phyloP scores from a whole-genome alignment of 1,139 yeast species.

The Blastobotrys raffinosifermentans region DNA sequence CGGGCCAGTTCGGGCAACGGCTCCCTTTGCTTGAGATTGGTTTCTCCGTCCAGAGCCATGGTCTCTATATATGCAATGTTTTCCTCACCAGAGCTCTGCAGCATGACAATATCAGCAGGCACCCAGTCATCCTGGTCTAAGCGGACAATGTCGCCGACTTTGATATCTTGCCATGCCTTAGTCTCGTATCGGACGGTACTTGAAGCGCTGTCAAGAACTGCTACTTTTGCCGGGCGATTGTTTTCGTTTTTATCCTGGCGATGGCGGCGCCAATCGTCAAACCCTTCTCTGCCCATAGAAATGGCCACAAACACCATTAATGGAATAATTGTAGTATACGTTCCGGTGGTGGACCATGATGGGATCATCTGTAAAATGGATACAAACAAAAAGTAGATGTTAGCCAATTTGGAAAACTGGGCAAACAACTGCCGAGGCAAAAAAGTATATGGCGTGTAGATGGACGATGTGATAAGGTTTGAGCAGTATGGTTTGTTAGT shows the following conservation, averaged over 20 bases:
- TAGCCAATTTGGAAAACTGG: slow-evolving; percentile 89
- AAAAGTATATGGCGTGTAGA: slow-evolving; percentile 75
- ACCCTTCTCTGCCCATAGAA: slow-evolving; percentile 88
- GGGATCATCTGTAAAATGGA: slow-evolving; percentile 95
- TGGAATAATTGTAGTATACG: slow-evolving; percentile 91
- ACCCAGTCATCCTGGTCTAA: slow-evolving; percentile 81
- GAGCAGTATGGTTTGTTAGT: slow-evolving; percentile 54
- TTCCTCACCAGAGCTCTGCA: slow-evolving; percentile 60
- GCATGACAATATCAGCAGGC: slow-evolving; percentile 79
- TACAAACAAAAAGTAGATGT: slow-evolving; percentile 74
- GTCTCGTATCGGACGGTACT: slow-evolving; percentile 4
- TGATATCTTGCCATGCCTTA: slow-evolving; percentile 62
- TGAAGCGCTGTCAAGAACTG: slow-evolving; percentile 14
- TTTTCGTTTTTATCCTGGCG: slow-evolving; percentile 82
- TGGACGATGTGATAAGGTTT: slow-evolving; percentile 78
- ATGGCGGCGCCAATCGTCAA: slow-evolving; percentile 87
- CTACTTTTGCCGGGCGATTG: slow-evolving; percentile 47
- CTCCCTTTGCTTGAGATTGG: slow-evolving; percentile 69
- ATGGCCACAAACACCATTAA: slow-evolving; percentile 80
- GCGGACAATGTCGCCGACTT: slow-evolving; percentile 78
- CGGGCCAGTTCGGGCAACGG: slow-evolving; percentile 62
- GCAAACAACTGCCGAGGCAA: slow-evolving; percentile 83
- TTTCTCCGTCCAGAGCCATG: slow-evolving; percentile 97
- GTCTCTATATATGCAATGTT: slow-evolving; percentile 86
- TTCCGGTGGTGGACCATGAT: slow-evolving; percentile 96